Evolutionary conservation across 441 rosid species (phyloP).

Genomic region (Flueggea neowawraea): DNA sequence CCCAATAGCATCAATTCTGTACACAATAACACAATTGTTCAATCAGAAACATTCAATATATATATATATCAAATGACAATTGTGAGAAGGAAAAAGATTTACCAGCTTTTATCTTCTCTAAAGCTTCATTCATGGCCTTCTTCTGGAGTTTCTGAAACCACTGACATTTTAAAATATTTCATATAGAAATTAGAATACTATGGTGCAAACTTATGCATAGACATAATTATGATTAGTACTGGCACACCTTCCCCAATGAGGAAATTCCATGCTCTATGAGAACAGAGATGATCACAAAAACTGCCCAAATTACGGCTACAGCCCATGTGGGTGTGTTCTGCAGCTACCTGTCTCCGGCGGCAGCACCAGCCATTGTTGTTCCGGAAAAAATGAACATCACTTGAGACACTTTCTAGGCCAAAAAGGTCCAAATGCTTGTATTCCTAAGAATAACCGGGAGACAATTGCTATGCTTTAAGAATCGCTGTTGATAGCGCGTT

Average conservation of each 20-base stretch:
- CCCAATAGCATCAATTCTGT: constrained; percentile 63
- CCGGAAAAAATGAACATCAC: too few relatives aligned
- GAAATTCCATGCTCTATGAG: constrained; percentile 44
- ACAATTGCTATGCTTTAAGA: too few relatives aligned
- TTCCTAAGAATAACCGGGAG: too few relatives aligned
- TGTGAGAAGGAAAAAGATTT: neutral
- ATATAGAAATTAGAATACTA: too few relatives aligned
- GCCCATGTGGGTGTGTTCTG: constrained; percentile 63
- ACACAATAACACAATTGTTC: neutral
- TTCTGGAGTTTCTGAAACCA: constrained; percentile 50
- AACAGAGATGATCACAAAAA: constrained; percentile 42
- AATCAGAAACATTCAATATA: neutral
- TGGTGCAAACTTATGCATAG: neutral
- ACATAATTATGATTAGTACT: neutral
- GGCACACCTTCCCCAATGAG: constrained; percentile 37
- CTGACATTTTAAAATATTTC: constrained; percentile 10
- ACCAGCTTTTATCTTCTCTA: constrained; percentile 69
- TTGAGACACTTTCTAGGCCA: too few relatives aligned
- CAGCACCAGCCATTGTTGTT: too few relatives aligned
- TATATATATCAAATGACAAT: neutral
- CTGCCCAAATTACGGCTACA: constrained; percentile 44
- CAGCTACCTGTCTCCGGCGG: constrained; percentile 33
- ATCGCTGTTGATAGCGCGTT: too few relatives aligned
- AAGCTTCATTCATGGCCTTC: constrained; percentile 53
- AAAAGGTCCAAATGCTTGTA: too few relatives aligned